Evolutionary conservation across 192 early-diverging fungal species (phyloP).

Genomic region (Dispira parvispora): DNA sequence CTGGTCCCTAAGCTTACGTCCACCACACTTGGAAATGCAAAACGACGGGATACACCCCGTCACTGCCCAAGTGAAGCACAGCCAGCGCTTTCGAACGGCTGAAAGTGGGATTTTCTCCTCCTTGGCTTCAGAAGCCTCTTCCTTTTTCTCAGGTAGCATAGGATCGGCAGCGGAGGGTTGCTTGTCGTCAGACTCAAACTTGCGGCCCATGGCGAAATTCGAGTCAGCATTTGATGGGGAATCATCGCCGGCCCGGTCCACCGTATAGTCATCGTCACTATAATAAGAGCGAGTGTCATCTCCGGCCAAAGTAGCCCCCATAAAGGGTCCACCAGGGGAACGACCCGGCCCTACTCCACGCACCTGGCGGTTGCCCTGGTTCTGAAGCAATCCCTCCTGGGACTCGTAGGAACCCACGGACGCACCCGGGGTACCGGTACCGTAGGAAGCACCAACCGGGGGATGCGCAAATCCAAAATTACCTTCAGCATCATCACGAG

Average conservation of each 20-base stretch:
- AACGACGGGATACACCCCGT: constrained; percentile 58
- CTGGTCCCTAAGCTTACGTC: constrained; percentile 62
- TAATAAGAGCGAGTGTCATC: constrained; percentile 22
- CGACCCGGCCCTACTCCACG: constrained; percentile 14
- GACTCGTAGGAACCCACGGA: constrained; percentile 18
- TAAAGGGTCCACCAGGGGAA: constrained; percentile 23
- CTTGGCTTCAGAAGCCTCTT: constrained; percentile 20
- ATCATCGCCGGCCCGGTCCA: constrained; percentile 22
- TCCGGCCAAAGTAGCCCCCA: constrained; percentile 18
- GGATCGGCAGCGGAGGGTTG: constrained; percentile 18
- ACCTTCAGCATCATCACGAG: constrained; percentile 18
- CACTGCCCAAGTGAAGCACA: constrained; percentile 55
- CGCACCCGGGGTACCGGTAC: constrained; percentile 12
- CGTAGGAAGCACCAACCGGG: constrained; percentile 10
- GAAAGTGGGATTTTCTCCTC: constrained; percentile 33
- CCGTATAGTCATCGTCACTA: constrained; percentile 28
- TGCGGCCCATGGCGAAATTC: constrained; percentile 15
- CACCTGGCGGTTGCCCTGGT: constrained; percentile 7
- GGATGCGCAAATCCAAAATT: constrained; percentile 16
- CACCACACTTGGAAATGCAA: constrained; percentile 46
- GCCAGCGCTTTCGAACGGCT: constrained; percentile 59
- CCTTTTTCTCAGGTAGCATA: constrained; percentile 10
- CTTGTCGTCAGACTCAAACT: constrained; percentile 22
- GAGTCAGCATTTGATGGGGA: constrained; percentile 28
- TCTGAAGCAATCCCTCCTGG: constrained; percentile 12